Evolutionary conservation across 1,139 yeast species (phyloP), one percentile per base, ranked within the genome.

Genomic region (Pichia sp.): DNA sequence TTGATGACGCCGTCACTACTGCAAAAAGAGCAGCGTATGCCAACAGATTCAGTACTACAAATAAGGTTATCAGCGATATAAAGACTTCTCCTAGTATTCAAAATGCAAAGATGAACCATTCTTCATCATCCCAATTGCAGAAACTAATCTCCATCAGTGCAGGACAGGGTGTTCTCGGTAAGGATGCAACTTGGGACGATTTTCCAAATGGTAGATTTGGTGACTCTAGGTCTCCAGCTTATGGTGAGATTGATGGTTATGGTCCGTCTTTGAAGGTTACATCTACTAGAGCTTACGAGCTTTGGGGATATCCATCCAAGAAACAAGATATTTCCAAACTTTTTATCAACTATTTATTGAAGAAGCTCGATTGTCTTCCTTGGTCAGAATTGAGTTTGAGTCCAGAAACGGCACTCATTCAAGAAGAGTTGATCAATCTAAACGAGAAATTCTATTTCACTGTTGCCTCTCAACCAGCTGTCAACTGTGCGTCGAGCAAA

Each of bases 171-270:
- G 74, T 83, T 3, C 57, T 85, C 30, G 95, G 96, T 19, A 77
- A 88, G 47, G 94, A 85, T 58, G 96, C 96, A 9, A 85, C 93
- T 3, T 91, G 98, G 98, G 98, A 91, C 64, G 98, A 91, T 53
- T 91, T 86, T 59, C 94, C 97, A 14, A 91, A 91, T 56, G 98
- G 98, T 52, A 74, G 98, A 62, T 91, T 87, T 59, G 96, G 98
- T 60, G 96, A 93, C 60, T 86, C 97, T 0, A 71, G 94, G 49
- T 87, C 97, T 23, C 98, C 98, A 6, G 91, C 98, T 0, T 91
- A 83, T 60, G 98, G 98, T 63, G 96, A 88, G 59, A 84, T 88
- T 52, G 96, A 88, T 56, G 98, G 97, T 23, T 91, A 91, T 59
- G 97, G 98, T 2, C 95, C 96, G 1, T 76, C 84, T 6, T 70